Percentiles rank a stretch among this genome's conserved stretches.
Evolutionary conservation across 1,284 basidiomycete genomes (phyloP).

Genomic region (Rhodotorula mucilaginosa): DNA sequence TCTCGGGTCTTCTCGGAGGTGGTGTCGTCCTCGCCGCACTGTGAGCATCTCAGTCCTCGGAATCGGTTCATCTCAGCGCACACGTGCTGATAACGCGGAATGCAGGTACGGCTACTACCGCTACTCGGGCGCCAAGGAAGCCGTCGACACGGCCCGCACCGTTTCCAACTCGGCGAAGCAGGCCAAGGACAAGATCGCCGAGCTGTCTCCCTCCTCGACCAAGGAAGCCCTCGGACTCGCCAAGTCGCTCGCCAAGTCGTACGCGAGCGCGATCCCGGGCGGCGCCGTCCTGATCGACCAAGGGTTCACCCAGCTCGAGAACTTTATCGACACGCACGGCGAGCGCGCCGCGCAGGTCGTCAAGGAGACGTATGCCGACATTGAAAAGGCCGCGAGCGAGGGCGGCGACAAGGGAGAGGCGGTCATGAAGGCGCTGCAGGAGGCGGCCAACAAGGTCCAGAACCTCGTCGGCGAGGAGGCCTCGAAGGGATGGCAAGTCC

Average conservation of each 20-base stretch:
- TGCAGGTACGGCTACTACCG: conserved; percentile 49
- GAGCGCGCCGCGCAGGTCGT: conserved; percentile 54
- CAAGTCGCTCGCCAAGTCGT: conserved; percentile 52
- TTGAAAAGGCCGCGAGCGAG: conserved; percentile 30
- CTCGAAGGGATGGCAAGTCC: conserved; percentile 24
- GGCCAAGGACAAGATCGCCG: conserved; percentile 50
- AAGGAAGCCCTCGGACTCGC: conserved; percentile 53
- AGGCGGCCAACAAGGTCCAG: conserved; percentile 31
- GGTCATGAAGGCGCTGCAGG: conserved; percentile 23
- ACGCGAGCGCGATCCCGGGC: conserved; percentile 51
- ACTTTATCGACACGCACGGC: conserved; percentile 52
- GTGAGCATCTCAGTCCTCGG: conserved; percentile 3
- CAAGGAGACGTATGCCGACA: conserved; percentile 38
- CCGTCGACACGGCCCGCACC: conserved; percentile 49
- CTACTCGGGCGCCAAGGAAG: conserved; percentile 51
- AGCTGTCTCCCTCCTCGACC: conserved; percentile 47
- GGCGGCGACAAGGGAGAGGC: conserved; percentile 33
- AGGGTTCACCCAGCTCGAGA: conserved; percentile 54
- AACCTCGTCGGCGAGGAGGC: conserved; percentile 38
- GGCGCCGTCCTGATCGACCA: conserved; percentile 53
- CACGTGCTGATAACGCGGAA: neutral
- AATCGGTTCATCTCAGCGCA: neutral
- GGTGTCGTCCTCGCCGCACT: conserved; percentile 47
- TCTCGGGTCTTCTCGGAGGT: conserved; percentile 51
- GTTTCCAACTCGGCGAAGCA: conserved; percentile 49